These are phyloP conservation scores for Penicillium pancosmium DNA, from an alignment of 495 filamentous ascomycete genomes.

Conservation along the genomic window DNA sequence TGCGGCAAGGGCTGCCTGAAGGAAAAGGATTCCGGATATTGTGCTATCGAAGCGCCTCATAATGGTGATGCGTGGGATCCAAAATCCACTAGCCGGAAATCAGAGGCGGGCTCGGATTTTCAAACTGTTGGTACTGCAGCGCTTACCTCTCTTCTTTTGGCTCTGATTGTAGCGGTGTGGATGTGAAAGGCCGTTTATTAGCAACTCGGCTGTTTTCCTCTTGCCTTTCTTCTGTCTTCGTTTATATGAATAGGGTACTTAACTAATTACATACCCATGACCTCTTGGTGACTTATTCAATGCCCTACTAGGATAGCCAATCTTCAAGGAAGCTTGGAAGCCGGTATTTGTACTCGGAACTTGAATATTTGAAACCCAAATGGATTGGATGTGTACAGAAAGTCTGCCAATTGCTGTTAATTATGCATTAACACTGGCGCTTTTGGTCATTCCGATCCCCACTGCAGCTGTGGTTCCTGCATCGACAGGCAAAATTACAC, in stretches of 20 bases:
- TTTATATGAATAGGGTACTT: conserved; percentile 4
- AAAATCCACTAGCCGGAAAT: conserved; percentile 16
- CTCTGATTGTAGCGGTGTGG: conserved; percentile 36
- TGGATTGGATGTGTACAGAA: neutral
- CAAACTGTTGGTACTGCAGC: conserved; percentile 26
- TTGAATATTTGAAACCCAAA: neutral
- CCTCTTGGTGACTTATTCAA: no score
- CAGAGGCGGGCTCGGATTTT: conserved; percentile 22
- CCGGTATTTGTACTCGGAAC: no score
- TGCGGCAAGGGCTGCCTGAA: conserved; percentile 55
- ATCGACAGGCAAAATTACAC: conserved; percentile 50
- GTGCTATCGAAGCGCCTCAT: conserved; percentile 29
- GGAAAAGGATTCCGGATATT: conserved; percentile 49
- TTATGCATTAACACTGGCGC: conserved; percentile 26
- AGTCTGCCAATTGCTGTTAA: neutral
- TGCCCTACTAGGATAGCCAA: no score
- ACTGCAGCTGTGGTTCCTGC: conserved; percentile 47
- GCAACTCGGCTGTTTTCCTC: neutral
- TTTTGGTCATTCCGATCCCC: conserved; percentile 34
- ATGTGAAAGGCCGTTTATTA: conserved; percentile 18
- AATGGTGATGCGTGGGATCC: conserved; percentile 34
- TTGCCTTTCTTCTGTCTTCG: conserved; percentile 3
- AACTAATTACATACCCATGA: neutral
- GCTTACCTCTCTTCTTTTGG: conserved; percentile 28
- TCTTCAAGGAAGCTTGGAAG: no score